phyloP scores from a whole-genome alignment of 441 rosid species.

The Omphalea diandra region DNA sequence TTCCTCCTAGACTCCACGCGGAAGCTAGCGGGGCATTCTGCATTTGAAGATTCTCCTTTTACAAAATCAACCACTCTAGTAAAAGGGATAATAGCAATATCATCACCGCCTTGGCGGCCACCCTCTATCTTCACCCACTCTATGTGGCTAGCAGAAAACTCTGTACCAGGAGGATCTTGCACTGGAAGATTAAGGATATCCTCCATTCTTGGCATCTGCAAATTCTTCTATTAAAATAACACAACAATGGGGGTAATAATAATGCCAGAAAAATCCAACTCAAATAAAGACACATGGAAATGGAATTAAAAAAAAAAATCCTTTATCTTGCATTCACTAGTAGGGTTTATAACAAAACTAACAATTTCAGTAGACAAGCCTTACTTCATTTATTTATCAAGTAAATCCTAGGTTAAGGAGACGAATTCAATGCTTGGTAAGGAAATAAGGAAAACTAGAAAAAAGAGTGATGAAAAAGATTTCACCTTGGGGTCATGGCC shows the following conservation, averaged over 20 bases:
- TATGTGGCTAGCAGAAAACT: constrained; percentile 49
- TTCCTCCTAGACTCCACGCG: constrained; percentile 59
- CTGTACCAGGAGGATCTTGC: constrained; percentile 52
- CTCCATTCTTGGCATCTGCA: constrained; percentile 60
- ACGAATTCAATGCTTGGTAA: no score
- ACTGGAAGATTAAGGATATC: constrained; percentile 56
- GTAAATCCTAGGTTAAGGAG: no score
- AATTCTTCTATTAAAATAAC: no score
- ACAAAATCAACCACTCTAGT: constrained; percentile 58
- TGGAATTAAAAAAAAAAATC: no score
- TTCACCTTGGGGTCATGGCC: constrained; percentile 46
- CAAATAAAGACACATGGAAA: not conserved
- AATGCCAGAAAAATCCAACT: not conserved
- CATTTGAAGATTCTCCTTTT: constrained; percentile 53
- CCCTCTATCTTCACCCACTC: constrained; percentile 56
- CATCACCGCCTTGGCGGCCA: constrained; percentile 61
- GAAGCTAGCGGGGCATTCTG: constrained; percentile 54
- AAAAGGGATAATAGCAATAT: constrained; percentile 52
- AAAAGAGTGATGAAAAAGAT: not conserved
- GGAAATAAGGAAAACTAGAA: no score
- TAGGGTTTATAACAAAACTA: not conserved
- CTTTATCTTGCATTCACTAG: not conserved
- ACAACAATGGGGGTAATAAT: not conserved
- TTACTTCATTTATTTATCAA: no score
- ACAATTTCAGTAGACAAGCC: no score